Evolutionary conservation across 1,139 yeast genomes (phyloP).

Genomic region (Pichia sp.): DNA sequence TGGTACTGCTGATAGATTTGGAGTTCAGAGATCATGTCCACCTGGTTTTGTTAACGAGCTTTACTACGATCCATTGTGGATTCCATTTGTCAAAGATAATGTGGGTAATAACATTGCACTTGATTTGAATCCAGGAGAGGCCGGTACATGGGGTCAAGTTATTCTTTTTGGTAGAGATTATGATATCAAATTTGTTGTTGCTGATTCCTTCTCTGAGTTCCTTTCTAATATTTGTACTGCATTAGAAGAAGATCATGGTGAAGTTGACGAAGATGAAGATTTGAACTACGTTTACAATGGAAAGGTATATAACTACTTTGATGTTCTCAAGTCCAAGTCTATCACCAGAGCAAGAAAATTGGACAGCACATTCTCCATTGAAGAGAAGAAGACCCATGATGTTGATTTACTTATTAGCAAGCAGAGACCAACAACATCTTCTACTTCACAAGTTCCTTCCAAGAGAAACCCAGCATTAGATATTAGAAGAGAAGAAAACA

Average conservation of each 20-base stretch:
- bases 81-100: conserved; percentile 50
- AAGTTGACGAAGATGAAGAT: conserved; percentile 45
- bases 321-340: conserved; percentile 36
- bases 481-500: not conserved
- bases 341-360: conserved; percentile 21
- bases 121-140: conserved; percentile 57
- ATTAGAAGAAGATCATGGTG: conserved; percentile 47
- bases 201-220: conserved; percentile 50
- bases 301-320: conserved; percentile 40
- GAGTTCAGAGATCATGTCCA: conserved; percentile 50
- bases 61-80: conserved; percentile 55
- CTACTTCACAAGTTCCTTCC: not conserved
- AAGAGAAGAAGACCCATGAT: conserved; percentile 10
- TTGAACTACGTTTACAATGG: conserved; percentile 45
- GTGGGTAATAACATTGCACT: conserved; percentile 57
- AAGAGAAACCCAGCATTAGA: not conserved
- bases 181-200: conserved; percentile 55
- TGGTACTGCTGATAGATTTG: conserved; percentile 20
- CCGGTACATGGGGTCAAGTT: conserved; percentile 55
- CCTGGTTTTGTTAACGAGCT: conserved; percentile 48
- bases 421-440: conserved; percentile 1
- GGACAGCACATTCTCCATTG: conserved; percentile 10
- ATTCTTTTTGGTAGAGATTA: conserved; percentile 59
- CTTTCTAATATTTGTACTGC: conserved; percentile 41
- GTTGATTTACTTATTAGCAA: conserved; percentile 9